Evolutionary conservation across 2,329 filamentous ascomycete species (phyloP), one percentile per base, ranked within the genome.

Genomic region (Xylariomycetidae sp.): DNA sequence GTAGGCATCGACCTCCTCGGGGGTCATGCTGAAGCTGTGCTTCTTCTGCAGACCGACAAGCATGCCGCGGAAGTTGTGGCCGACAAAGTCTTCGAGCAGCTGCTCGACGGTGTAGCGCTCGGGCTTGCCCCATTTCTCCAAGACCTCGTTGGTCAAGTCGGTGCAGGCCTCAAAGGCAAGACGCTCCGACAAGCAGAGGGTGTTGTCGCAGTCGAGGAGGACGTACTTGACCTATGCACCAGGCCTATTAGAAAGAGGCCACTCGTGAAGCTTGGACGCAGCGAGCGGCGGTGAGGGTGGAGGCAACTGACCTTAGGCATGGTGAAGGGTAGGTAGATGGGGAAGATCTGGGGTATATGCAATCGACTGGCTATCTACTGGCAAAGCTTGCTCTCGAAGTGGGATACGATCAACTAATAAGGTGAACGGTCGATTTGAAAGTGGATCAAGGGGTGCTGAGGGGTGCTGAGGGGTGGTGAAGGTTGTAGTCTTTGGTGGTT

Each of bases 11-110:
- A 84, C 62, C 46, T 86, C 80, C 3, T 73, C 72, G 11, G 67
- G 56, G 13, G 58, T 51, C 64, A 88, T 71, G 36, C 67, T 64
- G 62, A 87, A 85, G 57, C 68, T 66, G 64, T 80, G 80, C 63
- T 84, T 84, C 57, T 74, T 68, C 61, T 83, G 76, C 32, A 88
- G 70, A 36, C 71, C 73, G 37, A 70, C 59, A 60, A 87, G 77
- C 81, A 87, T 87, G 54, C 81, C 80, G 42, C 82, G 81, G 69
- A 87, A 87, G 69, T 86, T 87, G 59, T 85, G 78, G 48, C 83
- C 83, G 44, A 88, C 81, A 52, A 86, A 88, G 60, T 86, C 79
- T 43, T 72, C 67, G 55, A 87, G 79, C 39, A 88, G 76, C 51
- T 77, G 67, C 10, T 78, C 73, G 42, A 77, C 77, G 4, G 80